phyloP scores from a whole-genome alignment of 192 early-diverging fungal genomes.

The Bifiguratus adelaidae region DNA sequence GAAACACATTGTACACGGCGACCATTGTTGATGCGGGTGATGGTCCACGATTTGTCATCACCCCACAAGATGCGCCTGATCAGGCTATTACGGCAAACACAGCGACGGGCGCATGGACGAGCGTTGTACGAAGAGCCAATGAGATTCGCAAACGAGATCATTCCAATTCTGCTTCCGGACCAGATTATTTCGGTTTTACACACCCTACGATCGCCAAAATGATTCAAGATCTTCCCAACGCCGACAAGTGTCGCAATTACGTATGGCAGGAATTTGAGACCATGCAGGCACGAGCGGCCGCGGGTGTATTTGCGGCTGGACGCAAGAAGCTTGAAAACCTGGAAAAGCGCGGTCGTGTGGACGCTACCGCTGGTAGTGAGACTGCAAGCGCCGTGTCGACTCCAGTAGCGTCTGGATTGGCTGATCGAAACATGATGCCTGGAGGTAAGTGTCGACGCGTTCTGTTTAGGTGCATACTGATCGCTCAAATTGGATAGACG shows the following conservation, averaged over 20 bases:
- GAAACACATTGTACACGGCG: constrained; percentile 52
- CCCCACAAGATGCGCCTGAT: constrained; percentile 67
- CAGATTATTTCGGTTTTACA: constrained; percentile 90
- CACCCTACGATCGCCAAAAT: constrained; percentile 79
- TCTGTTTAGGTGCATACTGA: neutral
- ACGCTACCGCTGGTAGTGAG: neutral
- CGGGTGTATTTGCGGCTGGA: constrained; percentile 21
- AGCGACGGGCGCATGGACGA: constrained; percentile 88
- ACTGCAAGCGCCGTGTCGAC: neutral
- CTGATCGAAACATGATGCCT: neutral
- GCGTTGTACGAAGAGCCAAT: constrained; percentile 73
- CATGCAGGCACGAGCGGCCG: constrained; percentile 25
- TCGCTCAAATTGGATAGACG: too few species aligned
- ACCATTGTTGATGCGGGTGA: constrained; percentile 74
- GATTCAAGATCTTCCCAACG: constrained; percentile 83
- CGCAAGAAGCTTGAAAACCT: constrained; percentile 23
- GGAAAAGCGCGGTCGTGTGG: constrained; percentile 1
- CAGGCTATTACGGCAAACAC: constrained; percentile 66
- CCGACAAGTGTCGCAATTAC: constrained; percentile 64
- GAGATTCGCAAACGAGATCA: constrained; percentile 69
- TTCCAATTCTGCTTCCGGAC: constrained; percentile 78
- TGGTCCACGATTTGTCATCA: constrained; percentile 72
- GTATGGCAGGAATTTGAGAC: constrained; percentile 56
- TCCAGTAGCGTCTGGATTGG: too few species aligned
- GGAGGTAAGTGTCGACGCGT: neutral